Conservation (phyloP, 805 yeast species). For the Yamadazyma sp. region DNA sequence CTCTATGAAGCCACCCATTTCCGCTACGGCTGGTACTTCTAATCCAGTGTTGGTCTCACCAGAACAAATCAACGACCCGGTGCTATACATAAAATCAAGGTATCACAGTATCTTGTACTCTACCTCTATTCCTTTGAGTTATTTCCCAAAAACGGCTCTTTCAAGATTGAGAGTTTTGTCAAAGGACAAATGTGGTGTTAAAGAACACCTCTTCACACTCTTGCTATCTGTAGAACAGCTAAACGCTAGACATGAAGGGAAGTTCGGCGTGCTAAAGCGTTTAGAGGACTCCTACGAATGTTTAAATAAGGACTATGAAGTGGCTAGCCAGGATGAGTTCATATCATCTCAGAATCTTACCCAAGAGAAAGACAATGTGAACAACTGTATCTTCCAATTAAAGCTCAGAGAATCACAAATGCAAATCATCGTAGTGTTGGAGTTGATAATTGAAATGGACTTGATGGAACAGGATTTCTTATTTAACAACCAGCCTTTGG, state of each 20-base stretch:
- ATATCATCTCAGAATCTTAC: constrained; percentile 10
- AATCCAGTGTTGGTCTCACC: constrained; percentile 12
- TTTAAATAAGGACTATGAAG: constrained; percentile 20
- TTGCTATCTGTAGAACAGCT: constrained; percentile 37
- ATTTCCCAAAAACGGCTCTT: constrained; percentile 50
- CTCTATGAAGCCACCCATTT: constrained; percentile 19
- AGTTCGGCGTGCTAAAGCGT: constrained; percentile 22
- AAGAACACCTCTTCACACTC: constrained; percentile 28
- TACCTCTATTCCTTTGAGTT: constrained; percentile 39
- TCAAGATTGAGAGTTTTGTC: constrained; percentile 48
- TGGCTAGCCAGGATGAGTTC: constrained; percentile 20
- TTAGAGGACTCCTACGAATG: constrained; percentile 6
- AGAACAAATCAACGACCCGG: constrained; percentile 24
- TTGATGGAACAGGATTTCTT: constrained; percentile 38
- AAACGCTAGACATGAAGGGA: constrained; percentile 43
- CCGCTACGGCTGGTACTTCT: background rate
- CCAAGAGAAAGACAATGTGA: constrained; percentile 1
- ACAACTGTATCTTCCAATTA: constrained; percentile 33
- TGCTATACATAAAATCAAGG: constrained; percentile 30
- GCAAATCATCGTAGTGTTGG: constrained; percentile 50
- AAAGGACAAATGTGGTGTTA: constrained; percentile 18
- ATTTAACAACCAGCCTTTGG: constrained; percentile 13
- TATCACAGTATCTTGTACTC: constrained; percentile 40
- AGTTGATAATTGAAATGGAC: constrained; percentile 36
- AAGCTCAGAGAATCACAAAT: constrained; percentile 58